Conservation (phyloP, 306 rosid species). For the Delonix regia region DNA sequence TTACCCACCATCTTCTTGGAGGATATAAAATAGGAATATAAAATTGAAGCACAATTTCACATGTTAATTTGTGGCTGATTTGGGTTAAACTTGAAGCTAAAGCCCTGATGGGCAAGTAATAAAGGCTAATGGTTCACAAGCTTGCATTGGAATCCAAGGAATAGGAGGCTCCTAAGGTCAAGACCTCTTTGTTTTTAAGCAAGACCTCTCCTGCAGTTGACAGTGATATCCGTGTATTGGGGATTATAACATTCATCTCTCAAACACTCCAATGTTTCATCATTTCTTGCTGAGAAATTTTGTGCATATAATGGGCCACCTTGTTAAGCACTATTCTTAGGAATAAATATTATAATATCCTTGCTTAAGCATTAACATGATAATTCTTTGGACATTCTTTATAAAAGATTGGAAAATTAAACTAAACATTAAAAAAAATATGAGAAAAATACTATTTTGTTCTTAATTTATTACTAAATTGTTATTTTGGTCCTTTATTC, state of each 20-base stretch:
- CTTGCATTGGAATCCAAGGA: conserved; percentile 83
- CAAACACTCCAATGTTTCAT: background rate
- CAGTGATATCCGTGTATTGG: conserved; percentile 37
- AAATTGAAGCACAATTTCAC: background rate
- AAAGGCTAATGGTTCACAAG: conserved; percentile 26
- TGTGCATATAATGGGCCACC: background rate
- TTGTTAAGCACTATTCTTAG: background rate
- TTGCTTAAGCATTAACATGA: background rate
- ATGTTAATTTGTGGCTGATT: conserved; percentile 27
- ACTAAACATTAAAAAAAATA: too few species aligned
- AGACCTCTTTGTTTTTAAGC: conserved; percentile 59
- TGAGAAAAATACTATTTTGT: too few species aligned
- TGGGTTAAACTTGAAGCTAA: conserved; percentile 51
- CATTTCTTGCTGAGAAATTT: conserved; percentile 24
- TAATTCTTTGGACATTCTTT: too few species aligned
- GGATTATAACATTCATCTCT: background rate
- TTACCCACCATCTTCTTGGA: background rate
- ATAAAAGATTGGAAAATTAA: too few species aligned
- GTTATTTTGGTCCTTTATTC: too few species aligned
- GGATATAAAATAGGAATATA: background rate
- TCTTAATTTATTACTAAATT: too few species aligned
- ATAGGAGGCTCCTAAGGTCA: conserved; percentile 35
- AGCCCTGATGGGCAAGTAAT: conserved; percentile 28
- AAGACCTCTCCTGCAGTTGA: conserved; percentile 38
- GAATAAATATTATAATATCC: background rate